Evolutionary conservation across 2,329 filamentous ascomycete genomes (phyloP).

Genomic region (Rhinocladiella mackenziei): DNA sequence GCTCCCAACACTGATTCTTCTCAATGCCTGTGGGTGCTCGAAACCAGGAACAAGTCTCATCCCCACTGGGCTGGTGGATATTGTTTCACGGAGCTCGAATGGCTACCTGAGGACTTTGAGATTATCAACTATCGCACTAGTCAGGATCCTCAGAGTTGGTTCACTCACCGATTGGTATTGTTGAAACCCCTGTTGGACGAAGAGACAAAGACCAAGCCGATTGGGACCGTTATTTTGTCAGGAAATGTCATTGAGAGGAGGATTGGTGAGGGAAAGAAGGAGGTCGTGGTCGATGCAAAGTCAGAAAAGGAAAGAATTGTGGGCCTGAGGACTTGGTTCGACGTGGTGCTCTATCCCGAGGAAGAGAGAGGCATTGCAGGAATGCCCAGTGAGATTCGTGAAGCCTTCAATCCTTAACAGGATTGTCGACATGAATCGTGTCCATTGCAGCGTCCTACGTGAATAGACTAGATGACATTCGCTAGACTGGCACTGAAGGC

Average conservation of each 20-base stretch:
- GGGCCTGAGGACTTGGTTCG: constrained; percentile 52
- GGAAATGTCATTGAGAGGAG: constrained; percentile 41
- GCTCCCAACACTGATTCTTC: constrained; percentile 18
- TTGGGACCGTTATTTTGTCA: constrained; percentile 52
- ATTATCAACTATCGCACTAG: constrained; percentile 58
- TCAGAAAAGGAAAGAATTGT: constrained; percentile 54
- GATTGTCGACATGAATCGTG: constrained; percentile 1
- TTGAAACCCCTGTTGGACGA: constrained; percentile 53
- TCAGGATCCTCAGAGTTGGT: constrained; percentile 48
- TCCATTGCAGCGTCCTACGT: too few species aligned
- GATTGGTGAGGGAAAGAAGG: constrained; percentile 43
- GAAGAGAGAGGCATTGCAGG: constrained; percentile 52
- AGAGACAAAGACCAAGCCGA: constrained; percentile 44
- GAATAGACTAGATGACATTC: too few species aligned
- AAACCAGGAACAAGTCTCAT: constrained; percentile 15
- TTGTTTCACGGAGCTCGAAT: constrained; percentile 63
- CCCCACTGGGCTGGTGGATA: constrained; percentile 57
- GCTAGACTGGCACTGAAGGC: too few species aligned
- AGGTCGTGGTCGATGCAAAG: constrained; percentile 45
- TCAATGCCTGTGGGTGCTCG: constrained; percentile 18
- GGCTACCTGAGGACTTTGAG: constrained; percentile 57
- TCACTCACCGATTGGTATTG: constrained; percentile 53
- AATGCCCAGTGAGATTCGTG: constrained; percentile 45
- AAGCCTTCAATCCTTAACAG: constrained; percentile 1
- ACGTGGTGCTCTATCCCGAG: constrained; percentile 48